Base-by-base conservation (phyloP, 208 protist species). In the Lotmaria passim region DNA sequence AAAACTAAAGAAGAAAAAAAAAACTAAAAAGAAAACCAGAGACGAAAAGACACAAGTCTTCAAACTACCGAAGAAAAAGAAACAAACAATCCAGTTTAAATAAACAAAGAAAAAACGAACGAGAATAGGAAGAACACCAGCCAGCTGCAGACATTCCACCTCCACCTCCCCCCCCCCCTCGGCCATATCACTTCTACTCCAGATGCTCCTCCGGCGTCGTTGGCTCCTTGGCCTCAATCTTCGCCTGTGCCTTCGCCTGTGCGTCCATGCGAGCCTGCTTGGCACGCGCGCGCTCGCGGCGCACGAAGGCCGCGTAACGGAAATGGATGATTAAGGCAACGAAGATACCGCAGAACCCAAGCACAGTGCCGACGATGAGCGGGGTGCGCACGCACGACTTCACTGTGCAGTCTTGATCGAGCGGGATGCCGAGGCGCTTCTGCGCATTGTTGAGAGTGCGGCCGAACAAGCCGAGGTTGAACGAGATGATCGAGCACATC, bases 391-490 rank as follows among this genome's bases (percentile, higher is more conserved):
- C 76, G 62, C 85, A 90, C 14, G 60, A 69, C 26, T 74, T 65
- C 34, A 56, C 69, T 36, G 48, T 83, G 81, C 85, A 90, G 47
- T 86, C 78, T 21, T 47, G 52, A 34, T 48, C 67, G 17, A 69
- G 57, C 44, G 56, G 64, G 53, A 80, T 69, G 44, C 41, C 68
- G 34, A 73, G 71, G 57, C 34, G 48, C 44, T 53, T 30, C 56
- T 82, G 82, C 73, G 70, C 56, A 3, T 62, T 58, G 63, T 91
- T 77, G 59, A 91, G 76, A 17, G 30, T 57, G 19, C 63, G 63
- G 33, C 85, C 85, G 68, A 91, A 91, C 34, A 91, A 52, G 47
- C 86, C 57, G 44, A 83, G 82, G 66, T 91, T 91, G 60, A 86
- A 91, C 63, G 75, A 70, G 70, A 91, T 80, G 44, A 83, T 76